Evolutionary conservation across 2,329 filamentous ascomycete genomes (phyloP).

Genomic region (Fusarium sp.): DNA sequence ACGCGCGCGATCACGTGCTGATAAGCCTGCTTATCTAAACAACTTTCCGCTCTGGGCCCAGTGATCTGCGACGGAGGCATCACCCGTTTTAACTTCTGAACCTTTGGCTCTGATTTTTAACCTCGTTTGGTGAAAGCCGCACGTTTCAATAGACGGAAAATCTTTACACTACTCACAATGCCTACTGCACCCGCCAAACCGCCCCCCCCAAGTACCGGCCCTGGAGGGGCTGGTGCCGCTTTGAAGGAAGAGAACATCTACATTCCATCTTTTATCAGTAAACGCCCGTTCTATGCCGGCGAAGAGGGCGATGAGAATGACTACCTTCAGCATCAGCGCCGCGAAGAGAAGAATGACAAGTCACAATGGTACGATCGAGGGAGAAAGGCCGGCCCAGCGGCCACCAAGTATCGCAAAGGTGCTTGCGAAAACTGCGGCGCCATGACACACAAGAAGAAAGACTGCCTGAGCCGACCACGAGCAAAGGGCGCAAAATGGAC

Average conservation of each 20-base stretch:
- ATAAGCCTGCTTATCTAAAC: conserved; percentile 32
- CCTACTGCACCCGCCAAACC: conserved; percentile 47
- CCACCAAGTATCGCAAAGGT: conserved; percentile 97
- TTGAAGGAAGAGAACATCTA: conserved; percentile 96
- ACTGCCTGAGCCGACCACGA: conserved; percentile 88
- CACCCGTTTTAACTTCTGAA: background rate
- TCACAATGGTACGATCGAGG: conserved; percentile 95
- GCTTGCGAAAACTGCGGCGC: conserved; percentile 98
- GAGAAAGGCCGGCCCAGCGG: conserved; percentile 82
- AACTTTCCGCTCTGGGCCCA: conserved; percentile 2
- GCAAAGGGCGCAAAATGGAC: conserved; percentile 93
- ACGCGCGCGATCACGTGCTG: conserved; percentile 29
- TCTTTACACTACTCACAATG: background rate
- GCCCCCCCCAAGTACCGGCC: conserved; percentile 47
- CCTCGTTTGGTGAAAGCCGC: background rate
- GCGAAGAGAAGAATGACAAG: conserved; percentile 68
- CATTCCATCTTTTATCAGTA: conserved; percentile 97
- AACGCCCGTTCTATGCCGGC: conserved; percentile 93
- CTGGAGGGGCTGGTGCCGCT: conserved; percentile 48
- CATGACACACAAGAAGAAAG: conserved; percentile 95
- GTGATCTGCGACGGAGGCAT: conserved; percentile 1
- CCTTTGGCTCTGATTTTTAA: background rate
- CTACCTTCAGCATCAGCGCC: conserved; percentile 95
- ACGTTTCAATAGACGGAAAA: background rate
- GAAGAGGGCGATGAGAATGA: conserved; percentile 81